A percentile compares a stretch with the other conserved stretches of the same genome.
phyloP scores from a whole-genome alignment of 73 alveolate genomes.

The Paramecium tetraurelia region DNA sequence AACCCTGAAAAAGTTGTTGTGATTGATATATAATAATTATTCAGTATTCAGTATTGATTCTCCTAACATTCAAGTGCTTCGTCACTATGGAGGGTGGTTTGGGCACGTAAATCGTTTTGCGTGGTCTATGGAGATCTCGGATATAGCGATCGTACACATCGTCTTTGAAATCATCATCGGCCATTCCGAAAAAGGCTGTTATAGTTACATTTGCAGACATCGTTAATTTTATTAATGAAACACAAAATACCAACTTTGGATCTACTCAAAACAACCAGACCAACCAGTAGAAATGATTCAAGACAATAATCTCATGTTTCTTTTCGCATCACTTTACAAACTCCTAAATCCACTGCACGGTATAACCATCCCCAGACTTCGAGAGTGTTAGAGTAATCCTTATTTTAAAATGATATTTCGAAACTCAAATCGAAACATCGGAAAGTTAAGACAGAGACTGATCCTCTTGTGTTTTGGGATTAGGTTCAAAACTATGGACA shows the following conservation, averaged over 20 bases:
- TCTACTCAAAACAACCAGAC: background rate
- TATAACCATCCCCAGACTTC: background rate
- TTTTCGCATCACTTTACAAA: background rate
- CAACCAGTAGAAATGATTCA: background rate
- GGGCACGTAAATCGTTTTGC: background rate
- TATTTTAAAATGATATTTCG: background rate
- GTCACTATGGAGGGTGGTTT: background rate
- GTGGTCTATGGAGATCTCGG: background rate
- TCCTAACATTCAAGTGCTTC: background rate
- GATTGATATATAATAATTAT: background rate
- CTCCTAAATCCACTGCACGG: background rate
- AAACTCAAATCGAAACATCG: background rate
- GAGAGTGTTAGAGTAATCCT: background rate
- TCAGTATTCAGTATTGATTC: background rate
- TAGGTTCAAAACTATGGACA: background rate
- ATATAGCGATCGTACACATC: constrained; percentile 10
- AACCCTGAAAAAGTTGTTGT: constrained; percentile 27
- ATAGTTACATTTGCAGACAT: constrained; percentile 49
- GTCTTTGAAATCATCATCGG: constrained; percentile 21
- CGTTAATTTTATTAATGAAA: constrained; percentile 27
- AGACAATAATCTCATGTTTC: background rate
- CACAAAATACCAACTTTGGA: constrained; percentile 8
- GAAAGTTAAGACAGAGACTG: background rate
- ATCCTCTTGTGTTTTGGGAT: background rate
- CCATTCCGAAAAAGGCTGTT: constrained; percentile 51